Evolutionary conservation across 768 basidiomycete species (phyloP).

Genomic region (Cantharellus cinnabarinus): DNA sequence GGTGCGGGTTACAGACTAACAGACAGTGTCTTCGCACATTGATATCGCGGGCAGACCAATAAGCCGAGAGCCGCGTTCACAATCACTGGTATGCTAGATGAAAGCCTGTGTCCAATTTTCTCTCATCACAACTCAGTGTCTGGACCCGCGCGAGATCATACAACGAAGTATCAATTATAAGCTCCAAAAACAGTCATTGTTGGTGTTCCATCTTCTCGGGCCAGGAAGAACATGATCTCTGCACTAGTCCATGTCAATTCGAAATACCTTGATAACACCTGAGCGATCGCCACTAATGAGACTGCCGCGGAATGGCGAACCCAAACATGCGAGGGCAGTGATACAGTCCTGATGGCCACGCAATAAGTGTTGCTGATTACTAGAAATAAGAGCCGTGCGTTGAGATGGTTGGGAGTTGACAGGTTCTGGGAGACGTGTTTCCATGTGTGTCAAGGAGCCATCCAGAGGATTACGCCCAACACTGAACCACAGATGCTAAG

Average conservation of each 20-base stretch:
- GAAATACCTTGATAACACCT: conserved; percentile 73
- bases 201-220: no score
- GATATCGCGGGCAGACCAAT: no score
- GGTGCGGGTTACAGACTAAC: no score
- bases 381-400: conserved; percentile 55
- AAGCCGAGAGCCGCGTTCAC: no score
- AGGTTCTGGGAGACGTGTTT: conserved; percentile 18
- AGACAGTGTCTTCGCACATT: no score
- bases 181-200: no score
- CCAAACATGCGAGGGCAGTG: conserved; percentile 66
- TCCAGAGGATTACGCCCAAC: background rate
- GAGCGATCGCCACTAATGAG: conserved; percentile 81
- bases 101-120: no score
- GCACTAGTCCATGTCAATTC: conserved; percentile 12
- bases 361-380: conserved; percentile 67
- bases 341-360: conserved; percentile 82
- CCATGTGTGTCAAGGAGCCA: conserved; percentile 6
- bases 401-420: conserved; percentile 44
- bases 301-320: conserved; percentile 82
- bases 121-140: no score
- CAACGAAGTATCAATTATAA: no score
- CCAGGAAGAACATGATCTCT: no score
- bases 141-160: no score
- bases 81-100: no score
- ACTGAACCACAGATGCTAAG: background rate